Conservation (phyloP, 495 filamentous ascomycete species). For the Cercophora sp. region DNA sequence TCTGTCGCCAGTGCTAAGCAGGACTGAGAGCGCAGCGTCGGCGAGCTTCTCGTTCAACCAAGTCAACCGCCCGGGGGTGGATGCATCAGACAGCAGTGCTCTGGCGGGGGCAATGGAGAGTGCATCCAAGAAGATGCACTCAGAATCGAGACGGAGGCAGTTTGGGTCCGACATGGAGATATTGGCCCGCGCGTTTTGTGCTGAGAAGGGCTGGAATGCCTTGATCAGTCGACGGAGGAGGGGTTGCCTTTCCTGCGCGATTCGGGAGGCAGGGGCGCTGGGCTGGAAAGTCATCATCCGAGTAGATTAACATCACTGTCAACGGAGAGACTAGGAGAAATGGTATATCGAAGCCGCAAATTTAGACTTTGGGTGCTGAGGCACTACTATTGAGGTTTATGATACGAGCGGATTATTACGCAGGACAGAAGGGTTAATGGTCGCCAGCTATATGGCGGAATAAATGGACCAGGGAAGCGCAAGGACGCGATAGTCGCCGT, state of each 20-base stretch:
- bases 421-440: too few relatives aligned
- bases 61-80: not conserved
- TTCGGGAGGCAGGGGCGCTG: conserved; percentile 66
- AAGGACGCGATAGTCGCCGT: too few relatives aligned
- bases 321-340: too few relatives aligned
- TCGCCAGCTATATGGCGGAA: too few relatives aligned
- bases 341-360: too few relatives aligned
- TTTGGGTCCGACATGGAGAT: conserved; percentile 58
- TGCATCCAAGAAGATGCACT: conserved; percentile 44
- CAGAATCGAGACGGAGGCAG: conserved; percentile 46
- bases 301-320: too few relatives aligned
- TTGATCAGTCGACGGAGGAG: conserved; percentile 60
- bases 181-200: conserved; percentile 64
- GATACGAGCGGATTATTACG: too few relatives aligned
- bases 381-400: too few relatives aligned
- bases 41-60: conserved; percentile 2
- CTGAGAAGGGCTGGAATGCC: conserved; percentile 64
- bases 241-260: conserved; percentile 63
- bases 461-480: too few relatives aligned
- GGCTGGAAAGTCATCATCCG: conserved; percentile 63
- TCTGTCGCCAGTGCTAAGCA: conserved; percentile 31
- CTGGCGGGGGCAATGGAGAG: conserved; percentile 17
- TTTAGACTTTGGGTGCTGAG: too few relatives aligned
- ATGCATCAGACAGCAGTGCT: not conserved
- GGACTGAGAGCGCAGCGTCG: conserved; percentile 22